A percentile compares a stretch with the other conserved stretches of the same genome.
Evolutionary conservation across 208 protist species (phyloP).

Genomic region (Leishmania lainsoni): DNA sequence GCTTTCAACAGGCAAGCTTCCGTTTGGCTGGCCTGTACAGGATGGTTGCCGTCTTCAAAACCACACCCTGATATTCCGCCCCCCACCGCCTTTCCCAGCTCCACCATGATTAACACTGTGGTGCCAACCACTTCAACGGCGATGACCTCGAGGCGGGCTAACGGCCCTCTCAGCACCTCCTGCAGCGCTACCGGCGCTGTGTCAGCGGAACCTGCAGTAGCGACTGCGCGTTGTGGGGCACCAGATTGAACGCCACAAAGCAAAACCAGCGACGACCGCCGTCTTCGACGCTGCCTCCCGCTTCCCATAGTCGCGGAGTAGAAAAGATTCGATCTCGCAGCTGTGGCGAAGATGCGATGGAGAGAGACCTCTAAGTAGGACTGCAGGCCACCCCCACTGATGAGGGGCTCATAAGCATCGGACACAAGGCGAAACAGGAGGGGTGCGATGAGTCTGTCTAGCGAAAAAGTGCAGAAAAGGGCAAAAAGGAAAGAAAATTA

Average conservation of each 20-base stretch:
- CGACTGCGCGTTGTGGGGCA: constrained; percentile 48
- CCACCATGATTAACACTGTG: constrained; percentile 32
- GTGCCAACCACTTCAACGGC: constrained; percentile 20
- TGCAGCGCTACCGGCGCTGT: constrained; percentile 22
- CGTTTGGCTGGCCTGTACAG: constrained; percentile 54
- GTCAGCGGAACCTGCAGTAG: constrained; percentile 32
- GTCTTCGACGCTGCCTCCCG: neutral
- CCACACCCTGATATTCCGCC: constrained; percentile 40
- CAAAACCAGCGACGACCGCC: constrained; percentile 37
- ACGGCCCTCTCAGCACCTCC: constrained; percentile 18
- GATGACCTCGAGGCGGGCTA: constrained; percentile 44
- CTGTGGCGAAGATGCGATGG: neutral
- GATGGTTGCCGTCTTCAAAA: constrained; percentile 44
- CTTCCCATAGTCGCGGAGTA: neutral
- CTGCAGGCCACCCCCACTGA: too few species aligned
- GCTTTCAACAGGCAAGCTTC: constrained; percentile 63
- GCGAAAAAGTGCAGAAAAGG: too few species aligned
- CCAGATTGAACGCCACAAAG: constrained; percentile 59
- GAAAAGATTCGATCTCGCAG: too few species aligned
- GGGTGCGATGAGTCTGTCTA: too few species aligned
- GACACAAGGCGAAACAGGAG: too few species aligned
- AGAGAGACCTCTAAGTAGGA: too few species aligned
- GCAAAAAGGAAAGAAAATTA: too few species aligned
- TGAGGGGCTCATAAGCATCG: too few species aligned
- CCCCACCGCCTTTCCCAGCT: constrained; percentile 29